phyloP scores from a whole-genome alignment of 163 green algal species.

The Chlamydomonas reinhardtii region DNA sequence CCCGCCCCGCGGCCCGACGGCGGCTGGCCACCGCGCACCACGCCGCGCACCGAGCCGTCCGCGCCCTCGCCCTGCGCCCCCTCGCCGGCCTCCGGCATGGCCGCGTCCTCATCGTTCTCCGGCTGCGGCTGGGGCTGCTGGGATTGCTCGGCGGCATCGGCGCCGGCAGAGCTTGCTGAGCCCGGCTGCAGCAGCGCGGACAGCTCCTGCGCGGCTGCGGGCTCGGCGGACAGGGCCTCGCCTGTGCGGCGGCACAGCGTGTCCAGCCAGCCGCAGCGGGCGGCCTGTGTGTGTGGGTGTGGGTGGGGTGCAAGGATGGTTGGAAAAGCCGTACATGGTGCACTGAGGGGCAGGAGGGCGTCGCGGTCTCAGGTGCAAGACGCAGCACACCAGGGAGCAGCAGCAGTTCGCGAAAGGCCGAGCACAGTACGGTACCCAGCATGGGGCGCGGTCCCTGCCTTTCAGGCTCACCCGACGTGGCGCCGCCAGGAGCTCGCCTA shows the following conservation, averaged over 20 bases:
- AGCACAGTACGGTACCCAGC: no score
- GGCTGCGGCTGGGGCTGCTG: no score
- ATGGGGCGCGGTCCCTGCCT: no score
- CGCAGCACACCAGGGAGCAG: no score
- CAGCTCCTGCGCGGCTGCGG: not conserved
- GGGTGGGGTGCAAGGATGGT: not conserved
- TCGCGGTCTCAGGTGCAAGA: no score
- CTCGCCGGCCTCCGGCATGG: no score
- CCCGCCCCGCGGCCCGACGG: not conserved
- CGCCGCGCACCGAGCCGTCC: not conserved
- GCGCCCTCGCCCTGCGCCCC: no score
- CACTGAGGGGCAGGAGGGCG: no score
- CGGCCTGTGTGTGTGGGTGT: not conserved
- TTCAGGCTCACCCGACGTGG: not conserved
- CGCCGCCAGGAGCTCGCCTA: constrained; percentile 16
- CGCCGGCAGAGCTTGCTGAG: no score
- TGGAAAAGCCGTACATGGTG: no score
- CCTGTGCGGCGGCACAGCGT: not conserved
- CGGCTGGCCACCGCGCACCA: not conserved
- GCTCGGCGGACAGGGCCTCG: not conserved
- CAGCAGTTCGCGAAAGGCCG: no score
- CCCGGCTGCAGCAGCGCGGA: not conserved
- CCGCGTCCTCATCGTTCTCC: not conserved
- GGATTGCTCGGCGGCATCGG: not conserved
- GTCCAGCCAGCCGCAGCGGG: constrained; percentile 6